A percentile compares a stretch with the other conserved stretches of the same genome.
phyloP scores from a whole-genome alignment of 192 early-diverging fungal species.

The Backusella tarrabulga region DNA sequence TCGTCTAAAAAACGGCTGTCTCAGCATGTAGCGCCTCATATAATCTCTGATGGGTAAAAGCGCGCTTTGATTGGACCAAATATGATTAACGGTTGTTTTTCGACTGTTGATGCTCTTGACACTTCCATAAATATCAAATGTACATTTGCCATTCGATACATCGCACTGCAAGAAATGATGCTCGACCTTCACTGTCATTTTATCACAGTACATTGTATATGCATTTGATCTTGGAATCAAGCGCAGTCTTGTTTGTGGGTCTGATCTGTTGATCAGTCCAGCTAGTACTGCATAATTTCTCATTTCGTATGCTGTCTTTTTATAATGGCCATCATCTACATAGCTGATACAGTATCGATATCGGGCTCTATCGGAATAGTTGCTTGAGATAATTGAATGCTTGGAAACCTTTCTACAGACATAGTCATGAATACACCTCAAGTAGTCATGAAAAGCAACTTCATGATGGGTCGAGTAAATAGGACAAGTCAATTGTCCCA shows the following conservation, averaged over 20 bases:
- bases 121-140: neutral
- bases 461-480: neutral
- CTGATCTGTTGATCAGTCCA: constrained; percentile 33
- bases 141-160: neutral
- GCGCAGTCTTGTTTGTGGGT: constrained; percentile 38
- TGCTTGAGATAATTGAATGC: neutral
- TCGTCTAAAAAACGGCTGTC: neutral
- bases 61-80: neutral
- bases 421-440: neutral
- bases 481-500: neutral
- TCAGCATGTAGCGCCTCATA: neutral
- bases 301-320: neutral
- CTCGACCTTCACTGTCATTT: neutral
- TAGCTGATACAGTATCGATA: neutral
- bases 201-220: constrained; percentile 43
- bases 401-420: neutral
- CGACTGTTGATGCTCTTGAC: neutral
- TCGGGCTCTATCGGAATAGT: neutral
- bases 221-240: constrained; percentile 43
- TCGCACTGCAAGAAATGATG: neutral
- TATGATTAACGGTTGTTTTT: neutral
- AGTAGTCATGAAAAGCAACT: neutral
- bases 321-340: neutral
- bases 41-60: neutral
- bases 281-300: constrained; percentile 27